Conservation (phyloP, 306 rosid species). For the Notholithocarpus densiflorus region DNA sequence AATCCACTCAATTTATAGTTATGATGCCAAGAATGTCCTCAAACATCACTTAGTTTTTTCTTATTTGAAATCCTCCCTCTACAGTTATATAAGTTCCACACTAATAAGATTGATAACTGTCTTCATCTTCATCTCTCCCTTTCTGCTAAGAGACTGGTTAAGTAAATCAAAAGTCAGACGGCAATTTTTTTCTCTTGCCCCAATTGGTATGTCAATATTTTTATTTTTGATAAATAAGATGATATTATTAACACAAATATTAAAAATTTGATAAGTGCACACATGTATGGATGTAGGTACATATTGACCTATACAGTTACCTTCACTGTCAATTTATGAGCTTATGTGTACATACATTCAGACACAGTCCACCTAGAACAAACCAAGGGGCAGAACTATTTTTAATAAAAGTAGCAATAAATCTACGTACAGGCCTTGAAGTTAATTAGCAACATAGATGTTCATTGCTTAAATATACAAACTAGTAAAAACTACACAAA, state of each 20-base stretch:
- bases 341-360: background rate
- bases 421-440: background rate
- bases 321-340: background rate
- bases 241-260: too few species aligned
- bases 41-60: background rate
- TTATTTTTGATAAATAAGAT: too few species aligned
- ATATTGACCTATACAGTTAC: background rate
- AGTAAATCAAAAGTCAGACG: background rate
- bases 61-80: background rate
- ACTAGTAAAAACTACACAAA: constrained; percentile 25
- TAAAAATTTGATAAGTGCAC: background rate
- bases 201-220: background rate
- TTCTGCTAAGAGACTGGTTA: background rate
- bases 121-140: background rate
- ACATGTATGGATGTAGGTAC: background rate
- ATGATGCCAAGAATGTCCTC: background rate
- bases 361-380: background rate
- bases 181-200: background rate
- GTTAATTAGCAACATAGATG: background rate
- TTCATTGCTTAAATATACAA: background rate
- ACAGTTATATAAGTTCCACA: background rate
- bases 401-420: background rate
- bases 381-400: background rate
- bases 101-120: background rate
- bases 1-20: too few species aligned